phyloP scores from a whole-genome alignment of 2,329 filamentous ascomycete genomes.

The Aureobasidium zeae region DNA sequence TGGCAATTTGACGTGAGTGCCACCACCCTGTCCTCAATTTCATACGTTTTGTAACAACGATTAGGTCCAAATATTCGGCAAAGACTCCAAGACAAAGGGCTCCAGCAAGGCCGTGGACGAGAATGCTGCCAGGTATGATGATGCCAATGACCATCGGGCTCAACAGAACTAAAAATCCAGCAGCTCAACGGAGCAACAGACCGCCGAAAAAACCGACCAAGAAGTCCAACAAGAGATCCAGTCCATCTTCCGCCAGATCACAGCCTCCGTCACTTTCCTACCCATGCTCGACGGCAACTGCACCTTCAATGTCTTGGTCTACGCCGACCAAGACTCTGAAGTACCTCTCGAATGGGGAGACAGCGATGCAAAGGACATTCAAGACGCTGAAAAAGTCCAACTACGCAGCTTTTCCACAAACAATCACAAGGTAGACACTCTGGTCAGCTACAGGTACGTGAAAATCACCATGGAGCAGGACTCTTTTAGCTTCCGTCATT shows the following conservation, averaged over 20 bases:
- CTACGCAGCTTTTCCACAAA: conserved; percentile 92
- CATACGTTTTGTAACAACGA: conserved; percentile 28
- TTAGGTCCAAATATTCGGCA: conserved; percentile 50
- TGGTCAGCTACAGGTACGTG: conserved; percentile 73
- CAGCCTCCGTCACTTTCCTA: conserved; percentile 91
- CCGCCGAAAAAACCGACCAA: conserved; percentile 71
- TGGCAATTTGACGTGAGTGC: conserved; percentile 93
- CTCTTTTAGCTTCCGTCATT: neutral
- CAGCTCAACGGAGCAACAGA: conserved; percentile 7
- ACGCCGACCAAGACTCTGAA: conserved; percentile 91
- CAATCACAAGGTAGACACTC: conserved; percentile 85
- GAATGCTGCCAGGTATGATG: conserved; percentile 51
- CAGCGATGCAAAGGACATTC: conserved; percentile 94
- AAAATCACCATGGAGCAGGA: neutral
- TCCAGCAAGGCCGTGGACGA: conserved; percentile 45
- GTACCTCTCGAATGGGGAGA: conserved; percentile 98
- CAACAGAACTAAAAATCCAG: too few species aligned
- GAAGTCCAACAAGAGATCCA: conserved; percentile 96
- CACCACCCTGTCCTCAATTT: conserved; percentile 7
- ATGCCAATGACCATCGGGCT: too few species aligned
- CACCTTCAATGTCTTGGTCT: conserved; percentile 97
- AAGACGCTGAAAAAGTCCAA: conserved; percentile 89
- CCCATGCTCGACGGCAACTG: conserved; percentile 90
- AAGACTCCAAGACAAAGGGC: conserved; percentile 38
- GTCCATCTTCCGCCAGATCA: conserved; percentile 95